Conservation (phyloP, 805 yeast genomes). For the Saccharomycopsis sp. region DNA sequence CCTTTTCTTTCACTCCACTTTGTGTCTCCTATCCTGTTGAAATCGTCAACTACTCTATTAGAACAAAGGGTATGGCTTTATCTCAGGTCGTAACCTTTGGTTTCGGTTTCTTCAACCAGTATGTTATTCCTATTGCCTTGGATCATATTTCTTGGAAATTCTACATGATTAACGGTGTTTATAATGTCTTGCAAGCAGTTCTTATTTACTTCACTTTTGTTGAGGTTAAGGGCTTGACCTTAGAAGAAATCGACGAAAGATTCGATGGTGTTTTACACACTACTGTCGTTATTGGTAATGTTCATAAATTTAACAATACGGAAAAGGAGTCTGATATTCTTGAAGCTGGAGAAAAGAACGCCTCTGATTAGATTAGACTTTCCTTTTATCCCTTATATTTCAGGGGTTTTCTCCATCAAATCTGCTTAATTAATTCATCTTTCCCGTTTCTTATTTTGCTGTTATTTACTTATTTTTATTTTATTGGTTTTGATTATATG, state of each 20-base stretch:
- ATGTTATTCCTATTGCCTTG: conserved; percentile 32
- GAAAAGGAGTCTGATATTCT: not conserved
- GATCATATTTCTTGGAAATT: conserved; percentile 32
- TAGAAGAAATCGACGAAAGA: conserved; percentile 35
- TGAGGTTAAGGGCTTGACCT: conserved; percentile 34
- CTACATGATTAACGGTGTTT: conserved; percentile 28
- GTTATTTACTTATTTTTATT: too few relatives aligned
- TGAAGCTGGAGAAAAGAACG: not conserved
- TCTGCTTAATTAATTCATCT: too few relatives aligned
- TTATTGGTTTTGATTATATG: too few relatives aligned
- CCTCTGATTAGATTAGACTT: not conserved
- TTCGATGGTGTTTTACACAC: conserved; percentile 28
- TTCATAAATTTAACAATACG: not conserved
- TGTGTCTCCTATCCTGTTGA: conserved; percentile 27
- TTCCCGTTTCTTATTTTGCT: too few relatives aligned
- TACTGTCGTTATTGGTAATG: not conserved
- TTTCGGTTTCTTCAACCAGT: conserved; percentile 21
- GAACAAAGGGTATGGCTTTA: conserved; percentile 27
- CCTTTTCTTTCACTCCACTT: conserved; percentile 27
- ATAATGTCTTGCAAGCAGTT: conserved; percentile 29
- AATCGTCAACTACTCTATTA: conserved; percentile 24
- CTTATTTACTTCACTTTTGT: conserved; percentile 31
- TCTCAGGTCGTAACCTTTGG: conserved; percentile 14
- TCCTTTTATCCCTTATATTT: not conserved
- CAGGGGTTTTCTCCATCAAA: not conserved